Evolutionary conservation across 805 yeast species (phyloP), one percentile per base, ranked within the genome.

Genomic region (Myxozyma neglecta): DNA sequence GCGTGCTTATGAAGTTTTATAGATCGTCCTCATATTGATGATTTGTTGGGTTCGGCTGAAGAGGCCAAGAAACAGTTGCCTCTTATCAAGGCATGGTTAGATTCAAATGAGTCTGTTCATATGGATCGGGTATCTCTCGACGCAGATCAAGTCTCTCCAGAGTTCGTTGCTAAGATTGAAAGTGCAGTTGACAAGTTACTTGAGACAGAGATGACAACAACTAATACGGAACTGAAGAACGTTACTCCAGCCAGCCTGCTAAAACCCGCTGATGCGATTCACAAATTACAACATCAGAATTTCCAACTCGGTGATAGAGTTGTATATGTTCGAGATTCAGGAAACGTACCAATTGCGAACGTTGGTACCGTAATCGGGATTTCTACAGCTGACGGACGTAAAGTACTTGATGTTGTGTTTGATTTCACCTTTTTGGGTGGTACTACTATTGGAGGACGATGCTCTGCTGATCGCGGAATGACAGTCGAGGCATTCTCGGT

Each of bases 261-360:
- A 62, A 85, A 88, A 68, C 93, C 97, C 7, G 75, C 82, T 36
- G 84, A 81, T 44, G 89, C 97, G 0, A 83, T 83, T 71, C 86
- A 87, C 70, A 79, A 85, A 66, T 80, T 94, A 67, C 83, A 87
- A 59, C 80, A 81, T 45, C 99, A 94, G 77, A 76, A 80, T 50
- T 94, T 94, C 72, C 81, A 82, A 35, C 79, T 94, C 24, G 99
- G 99, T 69, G 97, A 94, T 71, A 83, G 99, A 63, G 90, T 94
- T 36, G 82, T 89, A 29, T 91, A 89, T 68, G 88, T 90, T 24
- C 87, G 88, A 69, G 89, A 86, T 69, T 85, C 89, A 29, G 98
- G 98, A 55, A 90, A 89, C 71, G 96, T 92, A 14, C 96, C 97
- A 34, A 75, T 86, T 59, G 90, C 88, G 71, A 81, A 89, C 32